phyloP scores from a whole-genome alignment of 2,329 filamentous ascomycete species.

The Colletotrichum tamarilloi region DNA sequence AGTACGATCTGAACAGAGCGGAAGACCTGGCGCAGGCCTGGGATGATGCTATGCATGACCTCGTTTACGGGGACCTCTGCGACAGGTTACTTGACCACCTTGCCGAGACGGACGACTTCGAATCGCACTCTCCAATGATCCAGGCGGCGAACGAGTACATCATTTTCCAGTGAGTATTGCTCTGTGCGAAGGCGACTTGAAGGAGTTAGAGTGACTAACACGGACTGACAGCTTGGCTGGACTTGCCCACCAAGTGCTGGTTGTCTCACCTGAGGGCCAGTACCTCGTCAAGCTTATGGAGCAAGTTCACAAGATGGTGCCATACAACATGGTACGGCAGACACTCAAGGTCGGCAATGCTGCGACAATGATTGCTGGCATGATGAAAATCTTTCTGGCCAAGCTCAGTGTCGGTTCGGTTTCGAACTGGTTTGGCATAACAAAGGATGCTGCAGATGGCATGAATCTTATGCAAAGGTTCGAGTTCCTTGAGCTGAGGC shows the following conservation, averaged over 20 bases:
- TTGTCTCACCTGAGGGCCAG: conserved; percentile 79
- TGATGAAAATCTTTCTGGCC: conserved; percentile 79
- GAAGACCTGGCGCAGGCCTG: conserved; percentile 73
- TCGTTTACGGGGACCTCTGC: conserved; percentile 76
- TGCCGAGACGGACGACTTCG: conserved; percentile 69
- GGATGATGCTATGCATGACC: conserved; percentile 72
- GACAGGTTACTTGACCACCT: conserved; percentile 73
- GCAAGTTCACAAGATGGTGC: conserved; percentile 76
- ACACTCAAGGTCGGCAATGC: conserved; percentile 82
- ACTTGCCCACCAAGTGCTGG: conserved; percentile 78
- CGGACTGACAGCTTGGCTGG: conserved; percentile 69
- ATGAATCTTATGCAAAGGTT: conserved; percentile 81
- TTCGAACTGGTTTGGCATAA: conserved; percentile 84
- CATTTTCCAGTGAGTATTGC: conserved; percentile 71
- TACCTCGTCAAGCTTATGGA: conserved; percentile 78
- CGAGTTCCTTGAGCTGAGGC: neutral
- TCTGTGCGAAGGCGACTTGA: neutral
- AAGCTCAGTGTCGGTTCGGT: conserved; percentile 80
- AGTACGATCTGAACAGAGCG: conserved; percentile 70
- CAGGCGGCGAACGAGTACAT: conserved; percentile 74
- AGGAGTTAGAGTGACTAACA: neutral
- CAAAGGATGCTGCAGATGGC: conserved; percentile 77
- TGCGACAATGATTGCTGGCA: conserved; percentile 82
- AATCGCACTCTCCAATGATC: conserved; percentile 70
- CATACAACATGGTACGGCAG: conserved; percentile 78